Base-by-base conservation (phyloP, 306 rosid genomes). In the Quercus aquifolioides region DNA sequence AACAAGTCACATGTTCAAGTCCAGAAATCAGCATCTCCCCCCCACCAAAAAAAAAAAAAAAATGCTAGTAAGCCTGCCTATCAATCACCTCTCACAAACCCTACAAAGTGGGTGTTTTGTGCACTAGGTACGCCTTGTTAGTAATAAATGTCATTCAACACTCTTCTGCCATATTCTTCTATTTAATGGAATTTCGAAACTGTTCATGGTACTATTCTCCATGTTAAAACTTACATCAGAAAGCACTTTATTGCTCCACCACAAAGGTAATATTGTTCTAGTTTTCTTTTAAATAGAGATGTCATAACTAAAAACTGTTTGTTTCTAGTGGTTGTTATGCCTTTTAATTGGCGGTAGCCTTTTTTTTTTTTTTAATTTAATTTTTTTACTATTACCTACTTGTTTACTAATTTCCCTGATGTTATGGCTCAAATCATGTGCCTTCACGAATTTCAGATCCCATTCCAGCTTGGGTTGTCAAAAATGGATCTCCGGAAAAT, bases 391-490 rank as follows among this genome's bases (percentile, higher is more conserved):
- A 33, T 49, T 31, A 9, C 25, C 73, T 67, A 49, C 54, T 49
- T 49, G 38, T 35, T 33, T 35, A 35, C 20, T 33, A 33, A 68
- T 68, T 25, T 35, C 11, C 55, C 49, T 60, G n/a, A 43, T 25
- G 19, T 69, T 52, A 46, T 35, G 63, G 46, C 78, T 59, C 71
- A 54, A 70, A 12, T 71, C 73, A 68, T 79, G 76, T 80, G 74
- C 21, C 52, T 86, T 26, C 55, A 17, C 73, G 77, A 77, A 80
- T 85, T 94, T 81, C 92, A 93, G 99, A 90, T 95, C 76, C 98
- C 97, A 81, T 93, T 88, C 92, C 99, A 95, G 89, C 88, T 91
- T 75, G 98, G 98, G 69, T 82, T 93, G 86, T 90, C 99, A 58
- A 95, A 92, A 85, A 76, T 58, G 81, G 99, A 95, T 84, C 85